These are phyloP conservation scores for Silene noctiflora DNA, from an alignment of 179 eudicot species.

Conservation along the genomic window DNA sequence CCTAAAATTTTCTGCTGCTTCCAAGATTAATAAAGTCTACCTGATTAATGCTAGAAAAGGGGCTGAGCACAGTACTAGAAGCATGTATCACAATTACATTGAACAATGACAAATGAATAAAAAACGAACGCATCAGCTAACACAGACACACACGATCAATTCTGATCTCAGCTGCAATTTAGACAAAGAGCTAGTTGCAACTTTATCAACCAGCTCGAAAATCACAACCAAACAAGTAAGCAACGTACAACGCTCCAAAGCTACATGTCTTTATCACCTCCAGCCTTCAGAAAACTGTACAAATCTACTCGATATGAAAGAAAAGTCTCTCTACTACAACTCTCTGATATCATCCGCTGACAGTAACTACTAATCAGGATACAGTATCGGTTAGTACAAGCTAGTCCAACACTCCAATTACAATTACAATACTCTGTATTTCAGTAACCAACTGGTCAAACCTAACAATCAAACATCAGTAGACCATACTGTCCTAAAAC, in stretches of 20 bases:
- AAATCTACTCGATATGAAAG: neutral
- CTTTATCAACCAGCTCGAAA: neutral
- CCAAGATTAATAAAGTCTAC: neutral
- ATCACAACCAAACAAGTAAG: neutral
- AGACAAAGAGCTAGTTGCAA: constrained; percentile 3
- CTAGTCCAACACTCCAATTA: neutral
- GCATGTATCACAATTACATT: neutral
- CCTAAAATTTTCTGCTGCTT: neutral
- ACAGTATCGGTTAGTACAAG: neutral
- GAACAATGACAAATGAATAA: neutral
- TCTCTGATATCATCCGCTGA: neutral
- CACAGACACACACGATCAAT: neutral
- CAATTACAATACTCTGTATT: too few relatives aligned
- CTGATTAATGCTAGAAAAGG: neutral
- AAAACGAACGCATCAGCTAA: neutral
- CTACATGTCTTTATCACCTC: neutral
- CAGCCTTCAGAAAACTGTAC: neutral
- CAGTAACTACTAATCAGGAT: neutral
- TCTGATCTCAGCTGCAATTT: neutral
- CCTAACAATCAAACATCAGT: neutral
- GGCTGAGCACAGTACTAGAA: neutral
- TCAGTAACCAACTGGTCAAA: neutral
- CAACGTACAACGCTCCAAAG: neutral
- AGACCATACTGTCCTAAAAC: neutral
- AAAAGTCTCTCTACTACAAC: neutral